phyloP scores from a whole-genome alignment of 805 yeast genomes.

The Candida coquimbonensis region DNA sequence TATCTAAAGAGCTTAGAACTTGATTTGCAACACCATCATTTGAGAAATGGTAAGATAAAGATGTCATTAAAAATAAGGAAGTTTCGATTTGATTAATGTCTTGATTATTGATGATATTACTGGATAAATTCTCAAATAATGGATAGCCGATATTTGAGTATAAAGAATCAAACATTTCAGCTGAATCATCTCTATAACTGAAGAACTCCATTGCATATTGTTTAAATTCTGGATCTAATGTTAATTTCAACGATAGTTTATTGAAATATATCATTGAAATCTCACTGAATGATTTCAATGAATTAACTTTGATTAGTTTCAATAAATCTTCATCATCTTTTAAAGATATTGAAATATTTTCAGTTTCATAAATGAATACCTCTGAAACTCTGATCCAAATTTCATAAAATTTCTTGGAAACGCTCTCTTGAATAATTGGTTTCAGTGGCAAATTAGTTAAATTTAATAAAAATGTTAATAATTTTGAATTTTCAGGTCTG shows the following conservation, averaged over 20 bases:
- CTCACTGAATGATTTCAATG: conserved; percentile 36
- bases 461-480: conserved; percentile 42
- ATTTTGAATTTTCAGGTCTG: conserved; percentile 29
- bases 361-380: conserved; percentile 42
- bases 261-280: conserved; percentile 62
- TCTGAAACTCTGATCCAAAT: conserved; percentile 70
- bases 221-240: conserved; percentile 30
- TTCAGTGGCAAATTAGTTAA: conserved; percentile 50
- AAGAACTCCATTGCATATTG: conserved; percentile 43
- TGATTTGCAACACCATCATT: conserved; percentile 19
- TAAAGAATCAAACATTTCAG: conserved; percentile 68
- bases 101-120: conserved; percentile 26
- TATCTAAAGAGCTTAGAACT: conserved; percentile 16
- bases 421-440: conserved; percentile 53
- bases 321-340: conserved; percentile 27
- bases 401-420: conserved; percentile 48
- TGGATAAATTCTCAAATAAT: conserved; percentile 39
- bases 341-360: conserved; percentile 26
- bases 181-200: conserved; percentile 64
- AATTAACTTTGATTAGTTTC: conserved; percentile 26
- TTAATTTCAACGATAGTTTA: conserved; percentile 44
- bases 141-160: conserved; percentile 57
- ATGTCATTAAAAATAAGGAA: conserved; percentile 49
- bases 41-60: conserved; percentile 47
- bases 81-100: conserved; percentile 44